Evolutionary conservation across 2,329 filamentous ascomycete species (phyloP), one percentile per base, ranked within the genome.

Genomic region (Apiospora aurea): DNA sequence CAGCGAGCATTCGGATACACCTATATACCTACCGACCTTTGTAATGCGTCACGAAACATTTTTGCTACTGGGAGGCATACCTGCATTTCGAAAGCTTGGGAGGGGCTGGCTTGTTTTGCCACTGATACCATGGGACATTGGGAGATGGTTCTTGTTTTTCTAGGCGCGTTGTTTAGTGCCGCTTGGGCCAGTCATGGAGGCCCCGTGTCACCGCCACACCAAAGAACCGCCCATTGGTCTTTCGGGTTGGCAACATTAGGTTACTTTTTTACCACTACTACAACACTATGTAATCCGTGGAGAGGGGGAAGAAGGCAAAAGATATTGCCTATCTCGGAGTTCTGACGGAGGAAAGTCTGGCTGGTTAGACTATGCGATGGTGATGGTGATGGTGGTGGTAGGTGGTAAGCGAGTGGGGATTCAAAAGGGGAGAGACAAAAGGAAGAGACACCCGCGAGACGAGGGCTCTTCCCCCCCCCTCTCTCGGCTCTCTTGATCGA

Each of bases 1-100:
- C 41, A 67, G 49, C 53, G 47, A 24, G 51, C 66, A 43, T 44
- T 29, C 51, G 10, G 57, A 41, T 64, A 64, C 34, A 64, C 34
- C 38, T 68, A 71, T 72, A 71, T 72, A 72, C 66, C 69, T 72
- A 72, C 44, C 71, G 61, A 72, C 69, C 46, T 41, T 71, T 72
- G 71, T 72, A 71, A 72, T 72, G 51, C 69, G 69, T 53, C 64
- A 71, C 66, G 66, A 71, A 69, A 47, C 44, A 49, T 49, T 44
- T 26, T 49, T 69, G 67, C 67, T 69, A 29, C 67, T 69, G 67
- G 67, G 67, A 49, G 67, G 67, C 67, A 69, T 13, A 49, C 34
- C 67, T 69, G 67, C 67, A 49, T 69, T 69, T 69, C 26, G 34
- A 41, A 64, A 21, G 13, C 34, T 18, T 18, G 57, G 57, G 57